Base-by-base conservation (phyloP, 2,329 filamentous ascomycete genomes). In the Apiospora saccharicola region DNA sequence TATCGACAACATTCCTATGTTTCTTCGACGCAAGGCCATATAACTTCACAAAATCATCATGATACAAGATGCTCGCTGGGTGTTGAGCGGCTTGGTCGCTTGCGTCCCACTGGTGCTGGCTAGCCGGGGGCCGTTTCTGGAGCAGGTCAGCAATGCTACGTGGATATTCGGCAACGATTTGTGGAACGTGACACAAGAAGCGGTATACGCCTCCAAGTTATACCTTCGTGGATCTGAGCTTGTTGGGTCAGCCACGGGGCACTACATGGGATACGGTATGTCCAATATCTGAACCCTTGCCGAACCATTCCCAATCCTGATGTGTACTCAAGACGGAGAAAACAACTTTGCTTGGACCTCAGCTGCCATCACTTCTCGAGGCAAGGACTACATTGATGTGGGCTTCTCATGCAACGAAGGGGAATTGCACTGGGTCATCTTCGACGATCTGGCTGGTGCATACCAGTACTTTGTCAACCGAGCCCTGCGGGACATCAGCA, bases 401-500 rank as follows among this genome's bases (percentile, higher is more conserved):
- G 80, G 80, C n/a, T 88, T 88, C 76, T 82, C 79, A 2, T 83
- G 86, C 0, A 76, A 73, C 0, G 85, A 85, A 74, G 86, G 85
- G 8, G 86, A 87, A 68, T 82, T 88, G 70, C 86, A 88, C 73
- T 88, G 86, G 86, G 84, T 88, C 14, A 84, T 88, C 71, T 83
- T 84, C 74, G 81, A 84, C 4, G 82, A 82, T 22, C 82, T 87
- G 2, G 79, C 83, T 1, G 86, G 86, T 22, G 85, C 86, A 22
- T 88, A 88, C 75, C 86, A 88, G 71, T 88, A 88, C 78, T 86
- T 88, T 68, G 84, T 88, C 73, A 88, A 88, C 75, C 83, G 79
- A 67, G 84, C 81, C 3, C 78, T 88, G 3, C 85, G 86, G 0
- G 81, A 80, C 0, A 80, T 88, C 6, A 85, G 86, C 68, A 85